Evolutionary conservation across 441 rosid species (phyloP), one percentile per base, ranked within the genome.

Genomic region (Mallotus repandus): DNA sequence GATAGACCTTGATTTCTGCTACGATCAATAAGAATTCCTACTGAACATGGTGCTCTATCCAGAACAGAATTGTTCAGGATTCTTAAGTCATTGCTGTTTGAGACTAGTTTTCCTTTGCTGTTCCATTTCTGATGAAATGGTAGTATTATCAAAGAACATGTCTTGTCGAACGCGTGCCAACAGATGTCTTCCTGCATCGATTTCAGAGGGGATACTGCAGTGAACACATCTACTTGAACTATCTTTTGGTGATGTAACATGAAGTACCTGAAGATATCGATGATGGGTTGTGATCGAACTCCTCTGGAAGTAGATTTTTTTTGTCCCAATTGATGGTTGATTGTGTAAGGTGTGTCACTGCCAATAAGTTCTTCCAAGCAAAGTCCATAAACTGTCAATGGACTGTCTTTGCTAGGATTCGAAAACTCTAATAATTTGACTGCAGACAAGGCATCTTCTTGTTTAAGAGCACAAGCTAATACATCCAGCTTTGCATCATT

Each of bases 171-270:
- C 5, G 87, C 85, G 6, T 82, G 72, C 66, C 77, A 70, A 66
- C 86, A 84, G 4, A 87, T 75, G 72, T 85, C 84, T 48, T 85
- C 84, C 3, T 84, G 83, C 87, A 87, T 85, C 32, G 80, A 52
- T 25, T 61, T 76, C 7, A 74, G 63, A 4, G 80, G 86, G 4
- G 89, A 84, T 10, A 85, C 43, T 9, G 86, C 87, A 0, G 88
- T 83, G 70, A 77, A 86, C 38, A 79, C 32, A 21, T 79, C 68
- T 41, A 85, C 75, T 21, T 45, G 72, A 0, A 74, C 75, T 50
- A 35, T 16, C 16, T 68, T 74, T n/a, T 65, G 35, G 32, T 76
- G 55, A 46, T 35, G 49, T 8, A 61, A 22, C 41, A 73, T 62
- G 70, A 79, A 85, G 25, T 60, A 76, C 5, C 66, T 73, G 74